These are phyloP conservation scores for Ambrosia hybrid DNA, from an alignment of 140 eudicot genomes.

Conservation along the genomic window DNA sequence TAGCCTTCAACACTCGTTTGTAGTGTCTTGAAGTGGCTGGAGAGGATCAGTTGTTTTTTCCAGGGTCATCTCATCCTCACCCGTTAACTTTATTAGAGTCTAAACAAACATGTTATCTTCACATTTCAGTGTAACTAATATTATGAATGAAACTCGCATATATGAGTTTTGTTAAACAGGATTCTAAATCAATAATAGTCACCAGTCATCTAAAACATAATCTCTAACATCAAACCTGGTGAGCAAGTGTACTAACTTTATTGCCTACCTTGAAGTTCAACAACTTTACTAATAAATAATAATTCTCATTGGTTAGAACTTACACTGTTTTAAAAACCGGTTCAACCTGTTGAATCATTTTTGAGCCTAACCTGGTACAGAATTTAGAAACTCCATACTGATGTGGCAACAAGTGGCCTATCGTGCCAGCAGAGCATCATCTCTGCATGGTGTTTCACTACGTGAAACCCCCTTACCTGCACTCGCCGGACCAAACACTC, in stretches of 20 bases:
- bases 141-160: not conserved
- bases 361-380: too few relatives aligned
- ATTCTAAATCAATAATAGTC: not conserved
- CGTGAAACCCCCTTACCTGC: slow-evolving; percentile 84
- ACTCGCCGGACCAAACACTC: slow-evolving; percentile 76
- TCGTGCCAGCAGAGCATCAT: slow-evolving; percentile 98
- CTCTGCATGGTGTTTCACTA: slow-evolving; percentile 77
- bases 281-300: not conserved
- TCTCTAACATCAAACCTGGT: too few relatives aligned
- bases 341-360: too few relatives aligned
- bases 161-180: too few relatives aligned
- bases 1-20: too few relatives aligned
- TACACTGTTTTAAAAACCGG: slow-evolving; percentile 10
- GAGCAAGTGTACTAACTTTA: not conserved
- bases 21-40: too few relatives aligned
- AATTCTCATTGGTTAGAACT: not conserved
- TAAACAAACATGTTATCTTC: not conserved
- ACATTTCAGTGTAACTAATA: too few relatives aligned
- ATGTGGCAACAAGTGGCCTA: slow-evolving; percentile 80
- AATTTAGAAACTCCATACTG: slow-evolving; percentile 66
- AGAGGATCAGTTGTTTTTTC: too few relatives aligned
- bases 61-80: too few relatives aligned
- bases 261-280: not conserved
- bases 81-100: too few relatives aligned
- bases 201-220: not conserved